These are phyloP conservation scores for Forsythia viridissima DNA, from an alignment of 257 asterid genomes.

Conservation along the genomic window DNA sequence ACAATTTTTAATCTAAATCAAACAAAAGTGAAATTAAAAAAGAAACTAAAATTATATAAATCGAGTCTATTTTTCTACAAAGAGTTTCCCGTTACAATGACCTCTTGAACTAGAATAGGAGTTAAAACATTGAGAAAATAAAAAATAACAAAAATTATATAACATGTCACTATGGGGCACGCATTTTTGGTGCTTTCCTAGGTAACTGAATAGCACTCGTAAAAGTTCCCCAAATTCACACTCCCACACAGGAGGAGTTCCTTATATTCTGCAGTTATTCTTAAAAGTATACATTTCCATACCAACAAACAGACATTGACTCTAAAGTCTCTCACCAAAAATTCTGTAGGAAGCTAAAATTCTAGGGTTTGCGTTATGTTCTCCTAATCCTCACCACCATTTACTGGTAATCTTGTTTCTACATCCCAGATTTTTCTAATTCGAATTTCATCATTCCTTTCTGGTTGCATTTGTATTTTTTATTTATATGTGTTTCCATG, in stretches of 20 bases:
- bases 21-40: no score
- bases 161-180: slow-evolving; percentile 27
- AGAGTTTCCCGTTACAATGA: no score
- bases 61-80: no score
- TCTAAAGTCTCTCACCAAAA: slow-evolving; percentile 15
- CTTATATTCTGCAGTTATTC: slow-evolving; percentile 17
- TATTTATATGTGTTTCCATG: slow-evolving; percentile 22
- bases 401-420: slow-evolving; percentile 23
- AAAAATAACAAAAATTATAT: neutral
- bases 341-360: slow-evolving; percentile 13
- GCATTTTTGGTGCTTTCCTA: neutral
- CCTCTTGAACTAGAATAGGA: no score
- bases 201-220: slow-evolving; percentile 22
- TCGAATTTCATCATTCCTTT: slow-evolving; percentile 1
- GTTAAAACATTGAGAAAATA: neutral
- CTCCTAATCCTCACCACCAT: slow-evolving; percentile 13
- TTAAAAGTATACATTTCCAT: neutral
- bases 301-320: slow-evolving; percentile 15
- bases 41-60: no score
- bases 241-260: neutral
- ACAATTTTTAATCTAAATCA: no score
- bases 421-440: neutral
- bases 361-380: slow-evolving; percentile 30
- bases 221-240: slow-evolving; percentile 19
- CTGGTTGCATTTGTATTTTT: slow-evolving; percentile 12